Percentiles rank a stretch among this genome's conserved stretches.
phyloP scores from a whole-genome alignment of 345 rosid species.

The Iberis pinnata region DNA sequence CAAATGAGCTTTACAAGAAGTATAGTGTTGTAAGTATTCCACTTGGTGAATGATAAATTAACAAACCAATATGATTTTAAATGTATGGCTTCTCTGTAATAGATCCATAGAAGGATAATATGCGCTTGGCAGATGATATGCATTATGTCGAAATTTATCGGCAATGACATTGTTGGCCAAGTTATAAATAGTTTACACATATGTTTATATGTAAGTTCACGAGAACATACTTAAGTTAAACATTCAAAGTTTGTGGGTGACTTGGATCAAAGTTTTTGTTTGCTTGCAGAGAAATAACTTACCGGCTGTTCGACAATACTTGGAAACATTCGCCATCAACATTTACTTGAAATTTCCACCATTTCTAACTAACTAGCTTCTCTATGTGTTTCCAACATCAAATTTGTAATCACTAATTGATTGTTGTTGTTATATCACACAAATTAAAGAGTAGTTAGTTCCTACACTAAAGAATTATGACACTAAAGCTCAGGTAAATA shows the following conservation, averaged over 20 bases:
- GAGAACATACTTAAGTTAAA: slow-evolving; percentile 1
- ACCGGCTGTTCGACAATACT: slow-evolving; percentile 92
- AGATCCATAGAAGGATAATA: slow-evolving; percentile 85
- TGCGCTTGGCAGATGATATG: slow-evolving; percentile 99
- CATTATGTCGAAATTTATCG: slow-evolving; percentile 60
- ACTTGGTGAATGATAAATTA: neutral
- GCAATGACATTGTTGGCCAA: slow-evolving; percentile 56
- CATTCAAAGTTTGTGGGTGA: neutral
- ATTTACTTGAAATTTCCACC: slow-evolving; percentile 79
- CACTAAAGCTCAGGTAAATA: slow-evolving; percentile 77
- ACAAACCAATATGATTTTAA: slow-evolving; percentile 5
- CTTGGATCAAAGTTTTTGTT: neutral
- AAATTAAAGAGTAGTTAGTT: slow-evolving; percentile 77
- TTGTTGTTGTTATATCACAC: slow-evolving; percentile 28
- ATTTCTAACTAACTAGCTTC: slow-evolving; percentile 45
- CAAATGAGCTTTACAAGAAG: slow-evolving; percentile 88
- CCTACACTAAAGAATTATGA: slow-evolving; percentile 64
- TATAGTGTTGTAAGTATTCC: slow-evolving; percentile 67
- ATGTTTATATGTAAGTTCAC: slow-evolving; percentile 57
- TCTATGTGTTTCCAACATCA: slow-evolving; percentile 3
- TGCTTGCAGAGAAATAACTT: slow-evolving; percentile 68
- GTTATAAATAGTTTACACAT: slow-evolving; percentile 57
- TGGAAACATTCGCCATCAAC: slow-evolving; percentile 87
- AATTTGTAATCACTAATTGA: neutral
- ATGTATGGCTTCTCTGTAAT: slow-evolving; percentile 22